Percentiles rank a stretch among this genome's conserved stretches.
Conservation (phyloP, 192 early-diverging fungal species). For the Backusella macrospora region DNA sequence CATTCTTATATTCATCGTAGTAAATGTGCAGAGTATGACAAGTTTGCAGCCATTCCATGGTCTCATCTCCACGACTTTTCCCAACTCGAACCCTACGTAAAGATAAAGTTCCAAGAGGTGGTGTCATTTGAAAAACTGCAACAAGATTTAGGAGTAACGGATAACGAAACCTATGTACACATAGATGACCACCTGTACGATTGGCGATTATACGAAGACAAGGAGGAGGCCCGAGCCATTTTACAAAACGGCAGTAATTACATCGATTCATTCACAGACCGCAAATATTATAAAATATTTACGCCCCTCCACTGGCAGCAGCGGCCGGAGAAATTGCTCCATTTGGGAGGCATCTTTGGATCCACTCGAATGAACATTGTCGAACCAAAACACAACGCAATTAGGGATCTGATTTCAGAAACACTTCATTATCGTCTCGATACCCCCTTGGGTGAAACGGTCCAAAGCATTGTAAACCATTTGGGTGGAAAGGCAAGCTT, state of each 20-base stretch:
- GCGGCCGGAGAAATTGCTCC: slow-evolving; percentile 42
- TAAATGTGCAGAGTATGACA: slow-evolving; percentile 28
- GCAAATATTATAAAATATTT: slow-evolving; percentile 21
- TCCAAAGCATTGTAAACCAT: slow-evolving; percentile 44
- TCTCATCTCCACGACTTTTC: slow-evolving; percentile 29
- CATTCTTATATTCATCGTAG: slow-evolving; percentile 38
- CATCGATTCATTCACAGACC: slow-evolving; percentile 27
- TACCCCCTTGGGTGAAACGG: slow-evolving; percentile 43
- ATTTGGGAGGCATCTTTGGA: slow-evolving; percentile 53
- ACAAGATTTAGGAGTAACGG: neutral
- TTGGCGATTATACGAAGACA: slow-evolving; percentile 55
- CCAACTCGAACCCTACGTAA: slow-evolving; percentile 18
- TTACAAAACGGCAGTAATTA: slow-evolving; percentile 18
- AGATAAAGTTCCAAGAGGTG: slow-evolving; percentile 10
- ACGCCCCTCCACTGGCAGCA: slow-evolving; percentile 34
- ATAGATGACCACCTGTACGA: slow-evolving; percentile 48
- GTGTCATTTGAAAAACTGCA: slow-evolving; percentile 22
- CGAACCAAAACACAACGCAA: slow-evolving; percentile 38
- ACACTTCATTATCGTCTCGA: slow-evolving; percentile 48
- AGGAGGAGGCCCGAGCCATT: slow-evolving; percentile 24
- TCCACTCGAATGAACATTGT: slow-evolving; percentile 42
- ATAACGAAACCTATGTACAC: slow-evolving; percentile 45
- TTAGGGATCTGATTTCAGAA: slow-evolving; percentile 38
- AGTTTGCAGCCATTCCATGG: slow-evolving; percentile 35
- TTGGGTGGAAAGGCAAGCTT: slow-evolving; percentile 49